Conservation (phyloP, 1,284 basidiomycete species). For the Leccinum variabile region DNA sequence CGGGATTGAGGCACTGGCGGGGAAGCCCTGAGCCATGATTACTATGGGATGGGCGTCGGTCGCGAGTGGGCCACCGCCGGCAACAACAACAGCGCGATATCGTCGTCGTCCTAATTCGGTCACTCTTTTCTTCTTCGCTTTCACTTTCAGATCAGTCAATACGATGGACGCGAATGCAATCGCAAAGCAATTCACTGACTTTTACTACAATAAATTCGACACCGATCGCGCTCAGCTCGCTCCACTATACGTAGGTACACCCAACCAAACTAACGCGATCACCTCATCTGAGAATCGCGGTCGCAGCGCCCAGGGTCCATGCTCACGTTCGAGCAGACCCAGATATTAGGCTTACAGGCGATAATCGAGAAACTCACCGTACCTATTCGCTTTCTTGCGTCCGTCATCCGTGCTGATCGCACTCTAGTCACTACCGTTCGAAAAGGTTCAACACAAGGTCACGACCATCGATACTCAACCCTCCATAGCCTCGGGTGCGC, state of each 20-base stretch:
- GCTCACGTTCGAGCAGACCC: constrained; percentile 83
- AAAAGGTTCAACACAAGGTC: constrained; percentile 81
- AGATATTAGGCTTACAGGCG: constrained; percentile 54
- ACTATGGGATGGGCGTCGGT: neutral
- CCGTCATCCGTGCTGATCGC: constrained; percentile 8
- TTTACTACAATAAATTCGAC: constrained; percentile 78
- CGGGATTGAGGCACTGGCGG: constrained; percentile 16
- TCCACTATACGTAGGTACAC: constrained; percentile 70
- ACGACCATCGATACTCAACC: constrained; percentile 90
- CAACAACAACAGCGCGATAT: neutral
- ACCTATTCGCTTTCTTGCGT: constrained; percentile 20
- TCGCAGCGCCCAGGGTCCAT: constrained; percentile 80
- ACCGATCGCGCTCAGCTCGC: constrained; percentile 51
- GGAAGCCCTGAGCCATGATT: constrained; percentile 21
- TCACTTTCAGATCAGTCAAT: constrained; percentile 20
- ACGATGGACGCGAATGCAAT: constrained; percentile 74
- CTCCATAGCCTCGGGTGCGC: constrained; percentile 57
- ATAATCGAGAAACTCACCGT: constrained; percentile 88
- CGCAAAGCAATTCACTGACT: constrained; percentile 69
- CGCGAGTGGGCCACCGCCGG: constrained; percentile 5
- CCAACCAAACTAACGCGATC: constrained; percentile 23
- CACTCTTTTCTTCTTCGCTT: constrained; percentile 7
- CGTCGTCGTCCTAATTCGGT: constrained; percentile 18
- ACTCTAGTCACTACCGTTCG: constrained; percentile 76
- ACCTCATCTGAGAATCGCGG: constrained; percentile 16